A percentile compares a stretch with the other conserved stretches of the same genome.
These are phyloP conservation scores for Coemansia sp. DNA, from an alignment of 192 early-diverging fungal genomes.

Conservation along the genomic window DNA sequence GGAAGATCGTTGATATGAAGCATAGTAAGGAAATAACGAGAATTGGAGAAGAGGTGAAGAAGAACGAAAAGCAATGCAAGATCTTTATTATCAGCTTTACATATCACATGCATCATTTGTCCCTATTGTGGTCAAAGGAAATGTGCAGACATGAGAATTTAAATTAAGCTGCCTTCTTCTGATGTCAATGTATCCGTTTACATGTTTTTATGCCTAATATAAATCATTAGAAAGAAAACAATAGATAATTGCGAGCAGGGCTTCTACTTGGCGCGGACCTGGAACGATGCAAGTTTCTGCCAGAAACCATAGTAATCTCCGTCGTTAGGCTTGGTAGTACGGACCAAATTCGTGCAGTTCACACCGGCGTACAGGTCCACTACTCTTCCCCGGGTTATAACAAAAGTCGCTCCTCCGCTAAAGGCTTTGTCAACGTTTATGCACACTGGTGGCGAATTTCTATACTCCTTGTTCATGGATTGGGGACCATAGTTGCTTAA, in stretches of 20 bases:
- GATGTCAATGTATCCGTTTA: too few relatives aligned
- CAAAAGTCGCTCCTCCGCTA: background rate
- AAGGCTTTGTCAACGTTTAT: background rate
- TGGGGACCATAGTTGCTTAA: background rate
- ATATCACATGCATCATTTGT: background rate
- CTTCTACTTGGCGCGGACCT: background rate
- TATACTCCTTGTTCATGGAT: background rate
- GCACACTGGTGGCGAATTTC: background rate
- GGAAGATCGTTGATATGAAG: background rate
- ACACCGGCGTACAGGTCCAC: background rate
- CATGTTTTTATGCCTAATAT: too few relatives aligned
- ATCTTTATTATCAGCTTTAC: background rate
- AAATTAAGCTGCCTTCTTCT: background rate
- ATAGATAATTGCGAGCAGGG: too few relatives aligned
- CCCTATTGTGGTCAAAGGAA: conserved; percentile 1
- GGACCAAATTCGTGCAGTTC: background rate
- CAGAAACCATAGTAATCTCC: too few relatives aligned
- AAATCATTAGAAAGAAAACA: too few relatives aligned
- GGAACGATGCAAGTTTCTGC: background rate
- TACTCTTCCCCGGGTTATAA: background rate
- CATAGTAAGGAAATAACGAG: background rate
- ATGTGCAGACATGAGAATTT: background rate
- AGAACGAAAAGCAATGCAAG: background rate
- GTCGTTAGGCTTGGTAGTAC: background rate
- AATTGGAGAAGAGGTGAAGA: background rate